These are phyloP conservation scores for Talinum fruticosum DNA, from an alignment of 148 eudicot genomes.

Conservation along the genomic window DNA sequence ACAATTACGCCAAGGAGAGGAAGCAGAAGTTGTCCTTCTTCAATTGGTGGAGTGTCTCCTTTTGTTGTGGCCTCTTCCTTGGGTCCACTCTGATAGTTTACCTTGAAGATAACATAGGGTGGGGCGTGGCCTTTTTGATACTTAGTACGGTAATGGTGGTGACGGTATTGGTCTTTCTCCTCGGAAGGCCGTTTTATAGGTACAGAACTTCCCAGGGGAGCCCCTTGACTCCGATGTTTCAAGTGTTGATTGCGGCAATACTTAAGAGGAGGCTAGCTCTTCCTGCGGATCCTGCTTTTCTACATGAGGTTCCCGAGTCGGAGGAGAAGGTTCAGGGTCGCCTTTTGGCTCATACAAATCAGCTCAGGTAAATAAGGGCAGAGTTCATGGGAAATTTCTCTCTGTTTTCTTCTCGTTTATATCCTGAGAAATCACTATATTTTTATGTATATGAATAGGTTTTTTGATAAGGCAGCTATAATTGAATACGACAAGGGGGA, in stretches of 20 bases:
- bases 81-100: conserved; percentile 47
- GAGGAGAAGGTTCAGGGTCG: conserved; percentile 30
- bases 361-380: conserved; percentile 38
- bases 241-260: conserved; percentile 49
- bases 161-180: conserved; percentile 28
- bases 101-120: conserved; percentile 43
- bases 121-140: conserved; percentile 41
- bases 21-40: conserved; percentile 40
- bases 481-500: conserved; percentile 21
- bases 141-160: conserved; percentile 32
- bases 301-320: conserved; percentile 41
- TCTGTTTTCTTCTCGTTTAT: not conserved
- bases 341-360: conserved; percentile 50
- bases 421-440: not conserved
- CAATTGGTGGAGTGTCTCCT: conserved; percentile 46
- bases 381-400: not conserved
- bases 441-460: not conserved
- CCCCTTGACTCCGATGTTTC: conserved; percentile 51
- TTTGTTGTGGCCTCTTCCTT: conserved; percentile 36
- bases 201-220: conserved; percentile 39
- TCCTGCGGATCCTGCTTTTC: conserved; percentile 30
- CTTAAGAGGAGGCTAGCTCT: conserved; percentile 34
- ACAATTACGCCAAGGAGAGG: conserved; percentile 39
- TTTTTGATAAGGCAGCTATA: conserved; percentile 42
- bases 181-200: conserved; percentile 44